Conservation (phyloP, 495 filamentous ascomycete species). For the Neurospora sp. region DNA sequence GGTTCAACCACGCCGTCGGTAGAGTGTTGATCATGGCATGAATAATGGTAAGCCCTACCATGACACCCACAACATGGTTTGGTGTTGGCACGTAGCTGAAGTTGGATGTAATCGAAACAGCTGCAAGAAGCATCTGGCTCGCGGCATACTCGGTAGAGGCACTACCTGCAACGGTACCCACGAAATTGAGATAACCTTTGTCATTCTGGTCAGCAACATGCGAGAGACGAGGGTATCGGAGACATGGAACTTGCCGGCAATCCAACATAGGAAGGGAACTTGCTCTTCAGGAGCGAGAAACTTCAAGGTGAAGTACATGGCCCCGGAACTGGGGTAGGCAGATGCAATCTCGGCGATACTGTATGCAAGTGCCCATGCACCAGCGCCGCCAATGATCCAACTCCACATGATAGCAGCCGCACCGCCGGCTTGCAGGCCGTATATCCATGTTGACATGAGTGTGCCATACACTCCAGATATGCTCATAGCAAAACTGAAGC, state of each 20-base stretch:
- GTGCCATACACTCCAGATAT: constrained; percentile 52
- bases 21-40: constrained; percentile 49
- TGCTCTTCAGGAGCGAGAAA: constrained; percentile 31
- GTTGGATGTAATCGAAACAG: constrained; percentile 49
- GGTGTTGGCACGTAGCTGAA: constrained; percentile 45
- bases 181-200: constrained; percentile 55
- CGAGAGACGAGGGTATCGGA: neutral
- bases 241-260: constrained; percentile 19
- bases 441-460: constrained; percentile 50
- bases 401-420: constrained; percentile 52
- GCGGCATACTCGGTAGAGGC: constrained; percentile 59
- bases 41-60: constrained; percentile 47
- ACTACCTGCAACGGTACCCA: constrained; percentile 54
- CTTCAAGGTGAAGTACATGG: constrained; percentile 41
- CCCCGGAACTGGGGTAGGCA: constrained; percentile 48
- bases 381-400: constrained; percentile 53
- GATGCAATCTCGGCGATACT: constrained; percentile 48
- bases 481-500: constrained; percentile 54
- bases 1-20: constrained; percentile 52
- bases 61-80: constrained; percentile 46
- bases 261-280: constrained; percentile 38
- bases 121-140: constrained; percentile 57
- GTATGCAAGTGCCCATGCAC: constrained; percentile 52
- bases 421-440: constrained; percentile 50
- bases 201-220: neutral